Evolutionary conservation across 805 yeast genomes (phyloP).

Genomic region (Candida yuanshanica): DNA sequence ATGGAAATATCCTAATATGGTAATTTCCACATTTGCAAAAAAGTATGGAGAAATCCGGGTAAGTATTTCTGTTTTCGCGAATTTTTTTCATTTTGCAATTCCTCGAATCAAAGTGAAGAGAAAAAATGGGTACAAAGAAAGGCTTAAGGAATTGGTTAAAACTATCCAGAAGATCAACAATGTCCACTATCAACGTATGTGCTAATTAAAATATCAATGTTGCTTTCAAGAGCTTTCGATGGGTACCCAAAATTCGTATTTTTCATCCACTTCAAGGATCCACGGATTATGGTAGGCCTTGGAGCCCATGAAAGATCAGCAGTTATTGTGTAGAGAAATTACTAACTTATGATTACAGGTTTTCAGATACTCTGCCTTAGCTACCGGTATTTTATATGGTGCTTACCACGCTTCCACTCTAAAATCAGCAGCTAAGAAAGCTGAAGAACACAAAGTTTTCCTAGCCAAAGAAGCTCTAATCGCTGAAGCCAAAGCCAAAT

Average conservation of each 20-base stretch:
- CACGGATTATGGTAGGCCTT: too few relatives aligned
- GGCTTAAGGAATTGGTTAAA: background rate
- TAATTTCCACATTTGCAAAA: background rate
- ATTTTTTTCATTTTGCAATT: background rate
- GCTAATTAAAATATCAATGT: background rate
- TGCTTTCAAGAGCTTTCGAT: background rate
- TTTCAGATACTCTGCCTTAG: slow-evolving; percentile 88
- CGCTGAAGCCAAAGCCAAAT: slow-evolving; percentile 85
- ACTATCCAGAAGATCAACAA: slow-evolving; percentile 12
- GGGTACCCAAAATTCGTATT: background rate
- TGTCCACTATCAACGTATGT: slow-evolving; percentile 49
- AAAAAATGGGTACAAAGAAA: background rate
- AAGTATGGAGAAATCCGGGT: background rate
- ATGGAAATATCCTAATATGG: slow-evolving; percentile 1
- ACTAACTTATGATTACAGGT: slow-evolving; percentile 39
- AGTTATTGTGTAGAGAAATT: too few relatives aligned
- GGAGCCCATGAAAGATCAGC: too few relatives aligned
- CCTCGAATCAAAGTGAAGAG: background rate
- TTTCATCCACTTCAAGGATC: background rate
- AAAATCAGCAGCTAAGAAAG: slow-evolving; percentile 52
- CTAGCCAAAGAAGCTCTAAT: slow-evolving; percentile 68
- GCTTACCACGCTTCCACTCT: slow-evolving; percentile 74
- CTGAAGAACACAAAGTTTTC: slow-evolving; percentile 53
- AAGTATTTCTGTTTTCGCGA: background rate
- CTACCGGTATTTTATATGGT: slow-evolving; percentile 85